phyloP scores from a whole-genome alignment of 164 flowering plant genomes.

The Litsea cubeba region DNA sequence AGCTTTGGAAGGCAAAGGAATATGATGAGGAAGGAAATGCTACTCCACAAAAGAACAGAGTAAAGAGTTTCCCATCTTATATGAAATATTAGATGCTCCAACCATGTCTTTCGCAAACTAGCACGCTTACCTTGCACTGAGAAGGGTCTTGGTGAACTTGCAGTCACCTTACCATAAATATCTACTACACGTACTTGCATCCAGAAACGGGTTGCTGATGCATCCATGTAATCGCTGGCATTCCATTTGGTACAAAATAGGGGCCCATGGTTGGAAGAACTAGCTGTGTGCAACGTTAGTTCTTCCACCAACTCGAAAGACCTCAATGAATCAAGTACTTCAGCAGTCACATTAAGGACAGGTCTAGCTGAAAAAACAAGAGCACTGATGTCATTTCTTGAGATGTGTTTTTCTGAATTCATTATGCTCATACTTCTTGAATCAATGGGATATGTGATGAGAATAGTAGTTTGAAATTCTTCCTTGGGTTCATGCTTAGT shows the following conservation, averaged over 20 bases:
- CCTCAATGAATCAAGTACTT: conserved; percentile 9
- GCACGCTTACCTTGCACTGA: conserved; percentile 15
- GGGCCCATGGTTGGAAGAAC: background rate
- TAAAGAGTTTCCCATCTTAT: conserved; percentile 19
- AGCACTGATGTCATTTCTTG: conserved; percentile 13
- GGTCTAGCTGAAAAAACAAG: conserved; percentile 14
- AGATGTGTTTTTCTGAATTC: background rate
- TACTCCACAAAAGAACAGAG: conserved; percentile 11
- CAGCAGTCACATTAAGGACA: conserved; percentile 15
- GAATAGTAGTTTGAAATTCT: conserved; percentile 10
- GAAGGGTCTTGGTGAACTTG: conserved; percentile 13
- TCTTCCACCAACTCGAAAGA: conserved; percentile 16
- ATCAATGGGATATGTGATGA: conserved; percentile 18
- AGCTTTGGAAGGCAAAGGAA: conserved; percentile 15
- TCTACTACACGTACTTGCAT: conserved; percentile 14
- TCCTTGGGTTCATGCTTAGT: background rate
- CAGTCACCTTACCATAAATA: conserved; percentile 6
- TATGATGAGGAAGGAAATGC: conserved; percentile 8
- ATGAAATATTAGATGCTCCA: conserved; percentile 13
- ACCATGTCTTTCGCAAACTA: conserved; percentile 11
- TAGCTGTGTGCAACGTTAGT: conserved; percentile 5
- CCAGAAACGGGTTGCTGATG: conserved; percentile 19
- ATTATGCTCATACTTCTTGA: conserved; percentile 14
- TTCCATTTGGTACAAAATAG: conserved; percentile 12
- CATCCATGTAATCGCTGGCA: conserved; percentile 7